phyloP scores from a whole-genome alignment of 116 monocot genomes.

The Phalaenopsis hybrid region DNA sequence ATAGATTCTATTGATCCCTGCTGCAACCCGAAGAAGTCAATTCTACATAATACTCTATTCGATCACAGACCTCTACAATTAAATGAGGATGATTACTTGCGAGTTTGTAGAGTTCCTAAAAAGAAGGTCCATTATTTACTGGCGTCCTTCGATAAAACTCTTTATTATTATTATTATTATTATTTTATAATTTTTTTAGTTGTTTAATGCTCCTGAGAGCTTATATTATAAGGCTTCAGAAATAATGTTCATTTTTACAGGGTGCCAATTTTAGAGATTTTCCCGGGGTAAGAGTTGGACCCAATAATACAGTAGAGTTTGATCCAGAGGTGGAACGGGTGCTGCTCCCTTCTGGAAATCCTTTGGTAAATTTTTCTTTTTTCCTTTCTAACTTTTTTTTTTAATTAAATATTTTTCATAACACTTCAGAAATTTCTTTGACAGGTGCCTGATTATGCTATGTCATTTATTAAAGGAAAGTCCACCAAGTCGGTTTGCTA shows the following conservation, averaged over 20 bases:
- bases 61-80: slow-evolving; percentile 28
- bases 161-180: not conserved
- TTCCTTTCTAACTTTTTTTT: not conserved
- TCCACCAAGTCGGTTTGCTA: slow-evolving; percentile 34
- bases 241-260: slow-evolving; percentile 7
- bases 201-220: not conserved
- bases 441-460: slow-evolving; percentile 81
- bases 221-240: not conserved
- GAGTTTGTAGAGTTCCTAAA: slow-evolving; percentile 39
- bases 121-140: slow-evolving; percentile 22
- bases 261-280: slow-evolving; percentile 50
- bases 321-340: slow-evolving; percentile 49
- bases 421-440: not conserved
- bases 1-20: slow-evolving; percentile 3
- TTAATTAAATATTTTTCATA: not conserved
- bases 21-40: not conserved
- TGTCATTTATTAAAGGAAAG: slow-evolving; percentile 59
- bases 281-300: slow-evolving; percentile 47
- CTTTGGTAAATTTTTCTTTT: slow-evolving; percentile 34
- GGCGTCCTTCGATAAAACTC: not conserved
- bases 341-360: slow-evolving; percentile 58
- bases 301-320: slow-evolving; percentile 57
- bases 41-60: slow-evolving; percentile 10
- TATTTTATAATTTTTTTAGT: too few species aligned
- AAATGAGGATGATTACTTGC: slow-evolving; percentile 38